Percentiles rank a stretch among this genome's conserved stretches.
These are phyloP conservation scores for Wickerhamiella sorbophila DNA, from an alignment of 805 yeast genomes.

Conservation along the genomic window DNA sequence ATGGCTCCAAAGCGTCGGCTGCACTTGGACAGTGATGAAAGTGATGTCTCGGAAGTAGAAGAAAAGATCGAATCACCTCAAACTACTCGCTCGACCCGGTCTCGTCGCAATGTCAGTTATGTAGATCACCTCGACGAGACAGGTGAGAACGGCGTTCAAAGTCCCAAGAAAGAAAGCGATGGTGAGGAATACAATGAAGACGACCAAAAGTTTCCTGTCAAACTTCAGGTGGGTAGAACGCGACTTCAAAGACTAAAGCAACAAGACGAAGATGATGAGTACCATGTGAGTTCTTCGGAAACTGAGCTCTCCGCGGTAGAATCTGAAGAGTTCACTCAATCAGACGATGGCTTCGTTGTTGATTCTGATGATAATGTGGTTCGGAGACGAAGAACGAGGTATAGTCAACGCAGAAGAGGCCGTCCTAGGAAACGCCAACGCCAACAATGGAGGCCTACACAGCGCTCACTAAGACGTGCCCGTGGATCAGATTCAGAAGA, in stretches of 20 bases:
- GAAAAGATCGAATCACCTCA: not conserved
- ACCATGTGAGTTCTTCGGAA: not conserved
- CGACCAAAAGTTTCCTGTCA: not conserved
- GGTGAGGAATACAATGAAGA: not conserved
- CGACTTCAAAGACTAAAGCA: not conserved
- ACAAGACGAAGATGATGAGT: conserved; percentile 1
- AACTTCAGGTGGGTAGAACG: not conserved
- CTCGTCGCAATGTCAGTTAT: not conserved
- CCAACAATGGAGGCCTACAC: not conserved
- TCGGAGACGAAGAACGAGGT: conserved; percentile 2
- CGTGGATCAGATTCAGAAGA: conserved; percentile 8
- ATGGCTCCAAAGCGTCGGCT: not conserved
- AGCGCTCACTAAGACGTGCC: not conserved
- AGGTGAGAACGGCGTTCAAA: not conserved
- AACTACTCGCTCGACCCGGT: not conserved
- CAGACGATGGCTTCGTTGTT: conserved; percentile 9
- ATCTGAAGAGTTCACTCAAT: not conserved
- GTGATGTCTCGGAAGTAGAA: not conserved
- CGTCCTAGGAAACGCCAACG: not conserved
- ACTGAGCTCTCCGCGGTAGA: not conserved
- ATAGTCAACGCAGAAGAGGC: conserved; percentile 1
- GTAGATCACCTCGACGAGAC: not conserved
- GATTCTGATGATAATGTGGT: conserved; percentile 15
- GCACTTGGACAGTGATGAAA: not conserved
- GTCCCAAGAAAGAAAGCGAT: not conserved